phyloP scores from a whole-genome alignment of 257 asterid genomes.

The Misopates orontium region DNA sequence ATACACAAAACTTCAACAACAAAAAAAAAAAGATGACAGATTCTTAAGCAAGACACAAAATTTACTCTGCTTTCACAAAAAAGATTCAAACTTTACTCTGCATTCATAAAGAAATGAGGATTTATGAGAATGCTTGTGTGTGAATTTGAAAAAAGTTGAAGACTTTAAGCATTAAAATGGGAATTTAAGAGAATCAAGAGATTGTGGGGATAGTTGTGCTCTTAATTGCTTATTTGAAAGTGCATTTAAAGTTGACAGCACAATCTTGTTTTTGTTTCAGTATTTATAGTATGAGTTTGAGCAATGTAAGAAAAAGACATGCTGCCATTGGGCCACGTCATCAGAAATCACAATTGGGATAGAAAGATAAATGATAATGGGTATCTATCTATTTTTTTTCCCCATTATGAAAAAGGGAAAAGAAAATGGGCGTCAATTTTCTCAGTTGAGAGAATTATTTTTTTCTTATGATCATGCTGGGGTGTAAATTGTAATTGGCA shows the following conservation, averaged over 20 bases:
- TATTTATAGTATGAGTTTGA: constrained; percentile 13
- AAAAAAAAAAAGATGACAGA: constrained; percentile 2
- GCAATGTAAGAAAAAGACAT: neutral
- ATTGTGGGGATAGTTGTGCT: neutral
- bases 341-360: constrained; percentile 52
- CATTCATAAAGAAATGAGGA: neutral
- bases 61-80: constrained; percentile 1
- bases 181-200: constrained; percentile 1
- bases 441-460: no score
- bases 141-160: no score
- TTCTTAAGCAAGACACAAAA: constrained; percentile 17
- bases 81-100: constrained; percentile 14
- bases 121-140: neutral
- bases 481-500: no score
- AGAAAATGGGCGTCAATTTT: no score
- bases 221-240: neutral
- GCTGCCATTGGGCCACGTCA: constrained; percentile 49
- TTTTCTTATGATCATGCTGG: no score
- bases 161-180: no score
- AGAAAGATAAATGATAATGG: constrained; percentile 43
- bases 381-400: no score
- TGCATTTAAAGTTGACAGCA: neutral
- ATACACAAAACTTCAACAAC: neutral
- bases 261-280: neutral
- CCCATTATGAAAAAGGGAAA: no score